Evolutionary conservation across 805 yeast genomes (phyloP), one percentile per base, ranked within the genome.

Genomic region (Teunomyces barrocoloradensis): DNA sequence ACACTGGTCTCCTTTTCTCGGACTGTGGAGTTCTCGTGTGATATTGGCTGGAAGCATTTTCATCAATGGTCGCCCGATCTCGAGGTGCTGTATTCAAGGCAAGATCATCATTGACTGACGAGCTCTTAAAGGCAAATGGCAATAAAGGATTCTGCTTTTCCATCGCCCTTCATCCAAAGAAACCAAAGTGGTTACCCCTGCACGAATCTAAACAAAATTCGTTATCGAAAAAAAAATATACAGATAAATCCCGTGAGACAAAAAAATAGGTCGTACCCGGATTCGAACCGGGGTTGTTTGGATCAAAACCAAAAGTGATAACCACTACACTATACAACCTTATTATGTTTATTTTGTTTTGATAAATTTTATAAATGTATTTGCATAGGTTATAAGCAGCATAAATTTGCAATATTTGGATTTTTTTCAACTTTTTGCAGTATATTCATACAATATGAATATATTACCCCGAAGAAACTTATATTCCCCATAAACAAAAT

Each of bases 221-320:
- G n/a, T 35, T 18, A 18, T 35, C 23, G 25, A 21, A 35, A 18
- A 35, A 35, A 20, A 18, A 21, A 2, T 20, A 18, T 7, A 4
- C 6, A 6, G 5, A 37, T 15, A 36, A 23, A 27, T 18, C 25
- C 17, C 38, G 25, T 17, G 38, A 18, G 18, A 23, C 18, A n/a
- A 23, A 12, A 23, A 6, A 25, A 23, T 9, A 81, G 86, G 85
- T 81, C 87, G 79, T 79, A 79, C 87, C 86, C 87, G 86, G 86
- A 80, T 80, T 82, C 87, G 87, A 82, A 82, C 87, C 81, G 86
- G 86, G 85, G 87, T 82, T 80, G 82, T 74, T 68, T 79, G 87
- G 87, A 82, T 82, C 87, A 82, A 79, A 82, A 82, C 86, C 86
- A 80, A 80, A 75, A 74, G 87, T 82, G 86, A 82, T 82, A 80